Base-by-base conservation (phyloP, 148 eudicot species). In the Fagopyrum tataricum region DNA sequence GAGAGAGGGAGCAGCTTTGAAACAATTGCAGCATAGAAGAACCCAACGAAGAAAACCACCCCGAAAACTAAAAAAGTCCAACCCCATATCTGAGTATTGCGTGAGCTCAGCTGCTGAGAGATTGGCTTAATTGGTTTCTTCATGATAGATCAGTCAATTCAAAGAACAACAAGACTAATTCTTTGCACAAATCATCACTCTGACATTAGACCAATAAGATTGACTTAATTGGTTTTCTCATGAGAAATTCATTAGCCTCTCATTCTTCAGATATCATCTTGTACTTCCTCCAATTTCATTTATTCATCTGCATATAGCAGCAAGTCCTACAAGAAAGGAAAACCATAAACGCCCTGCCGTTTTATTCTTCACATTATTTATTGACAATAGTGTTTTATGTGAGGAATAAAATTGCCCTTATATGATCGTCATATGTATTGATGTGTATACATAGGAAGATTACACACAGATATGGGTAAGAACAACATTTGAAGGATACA, bases 1-100 rank as follows among this genome's bases (percentile, higher is more conserved):
- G 83, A 85, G 18, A 81, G 83, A 44, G 91, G 84, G 43, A 87
- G 79, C 74, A 91, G 76, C 88, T 88, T 90, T 0, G 88, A 88
- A 53, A 91, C 59, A 17, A 91, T 48, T 39, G 89, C 86, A 76
- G 87, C 82, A 75, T 84, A 88, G 48, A 85, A 31, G 74, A 91
- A 88, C 13, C 76, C 82, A 37, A 44, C 56, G 73, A 87, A 87
- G 9, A 79, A 85, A 72, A 79, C 17, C 3, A 71, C 62, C 14
- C 96, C 93, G 79, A 80, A 74, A 66, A 72, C 42, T 48, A 85
- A 7, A 46, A 85, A 87, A 51, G 73, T 62, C 67, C 76, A 77
- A 5, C 87, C 91, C 87, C 85, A 76, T 21, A 77, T 73, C 41
- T 59, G 47, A n/a, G 64, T 64, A 46, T 70, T 21, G 55, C 14